phyloP scores from a whole-genome alignment of 345 rosid species.

The Salix exigua region DNA sequence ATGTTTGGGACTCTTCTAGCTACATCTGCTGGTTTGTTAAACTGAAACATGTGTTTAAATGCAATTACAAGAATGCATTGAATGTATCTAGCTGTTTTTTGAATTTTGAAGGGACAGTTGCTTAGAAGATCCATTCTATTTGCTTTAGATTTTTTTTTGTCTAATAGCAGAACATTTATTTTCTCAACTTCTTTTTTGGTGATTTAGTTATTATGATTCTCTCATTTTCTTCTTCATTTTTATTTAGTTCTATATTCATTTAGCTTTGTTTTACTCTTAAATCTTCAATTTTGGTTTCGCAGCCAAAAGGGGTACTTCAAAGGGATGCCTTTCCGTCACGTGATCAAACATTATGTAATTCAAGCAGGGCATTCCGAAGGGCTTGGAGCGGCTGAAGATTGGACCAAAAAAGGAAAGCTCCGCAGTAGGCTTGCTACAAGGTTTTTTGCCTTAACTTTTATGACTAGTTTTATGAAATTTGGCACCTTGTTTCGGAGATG shows the following conservation, averaged over 20 bases:
- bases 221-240: not conserved
- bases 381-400: conserved; percentile 62
- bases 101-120: not conserved
- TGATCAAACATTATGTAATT: conserved; percentile 79
- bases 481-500: not conserved
- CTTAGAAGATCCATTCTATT: not conserved
- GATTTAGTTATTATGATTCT: not conserved
- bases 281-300: conserved; percentile 30
- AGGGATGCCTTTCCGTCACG: conserved; percentile 75
- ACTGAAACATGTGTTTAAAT: not conserved
- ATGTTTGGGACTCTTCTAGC: not conserved
- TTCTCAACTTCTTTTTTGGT: not conserved
- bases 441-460: conserved; percentile 25
- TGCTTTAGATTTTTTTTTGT: not conserved
- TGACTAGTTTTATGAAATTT: not conserved
- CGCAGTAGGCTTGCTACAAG: conserved; percentile 59
- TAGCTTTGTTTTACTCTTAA: not conserved
- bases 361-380: conserved; percentile 67
- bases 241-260: not conserved
- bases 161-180: not conserved
- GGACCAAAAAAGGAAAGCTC: conserved; percentile 79
- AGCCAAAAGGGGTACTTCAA: conserved; percentile 80
- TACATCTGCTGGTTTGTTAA: not conserved
- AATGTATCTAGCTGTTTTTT: not conserved
- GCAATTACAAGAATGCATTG: not conserved